A percentile compares a stretch with the other conserved stretches of the same genome.
These are phyloP conservation scores for Citrus medica DNA, from an alignment of 345 rosid genomes.

Conservation along the genomic window DNA sequence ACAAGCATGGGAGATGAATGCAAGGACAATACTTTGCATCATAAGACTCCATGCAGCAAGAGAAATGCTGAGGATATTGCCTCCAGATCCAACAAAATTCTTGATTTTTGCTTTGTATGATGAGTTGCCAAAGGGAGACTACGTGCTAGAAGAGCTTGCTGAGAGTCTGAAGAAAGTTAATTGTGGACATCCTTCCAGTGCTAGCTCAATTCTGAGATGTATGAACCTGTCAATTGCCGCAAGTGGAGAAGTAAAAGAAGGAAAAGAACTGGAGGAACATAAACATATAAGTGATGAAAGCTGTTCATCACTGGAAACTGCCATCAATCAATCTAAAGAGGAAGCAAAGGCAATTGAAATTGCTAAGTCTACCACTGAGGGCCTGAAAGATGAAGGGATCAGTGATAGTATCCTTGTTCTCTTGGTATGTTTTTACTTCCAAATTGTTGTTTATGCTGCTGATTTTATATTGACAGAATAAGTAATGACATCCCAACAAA, in stretches of 20 bases:
- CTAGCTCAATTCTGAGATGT: slow-evolving; percentile 65
- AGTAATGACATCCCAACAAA: neutral
- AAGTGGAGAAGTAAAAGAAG: slow-evolving; percentile 27
- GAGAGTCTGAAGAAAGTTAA: slow-evolving; percentile 51
- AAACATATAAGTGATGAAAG: slow-evolving; percentile 18
- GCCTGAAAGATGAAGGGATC: slow-evolving; percentile 75
- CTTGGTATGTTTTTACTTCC: slow-evolving; percentile 39
- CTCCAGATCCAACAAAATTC: slow-evolving; percentile 77
- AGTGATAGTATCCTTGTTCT: slow-evolving; percentile 57
- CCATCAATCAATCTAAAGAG: slow-evolving; percentile 52
- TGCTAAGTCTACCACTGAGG: slow-evolving; percentile 65
- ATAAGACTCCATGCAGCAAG: slow-evolving; percentile 90
- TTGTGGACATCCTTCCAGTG: slow-evolving; percentile 50
- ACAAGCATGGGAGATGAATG: slow-evolving; percentile 78
- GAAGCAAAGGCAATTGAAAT: slow-evolving; percentile 52
- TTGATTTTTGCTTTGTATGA: slow-evolving; percentile 75
- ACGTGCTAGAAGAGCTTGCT: slow-evolving; percentile 67
- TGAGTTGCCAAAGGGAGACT: slow-evolving; percentile 87
- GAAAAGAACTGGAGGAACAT: slow-evolving; percentile 19
- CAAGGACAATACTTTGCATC: slow-evolving; percentile 73
- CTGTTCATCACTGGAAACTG: slow-evolving; percentile 43
- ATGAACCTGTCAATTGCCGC: slow-evolving; percentile 41
- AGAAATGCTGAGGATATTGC: slow-evolving; percentile 75
- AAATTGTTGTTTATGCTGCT: neutral
- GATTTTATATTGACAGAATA: neutral